phyloP scores from a whole-genome alignment of 1,284 basidiomycete genomes.

The Microbotryum silenes-acaulis region DNA sequence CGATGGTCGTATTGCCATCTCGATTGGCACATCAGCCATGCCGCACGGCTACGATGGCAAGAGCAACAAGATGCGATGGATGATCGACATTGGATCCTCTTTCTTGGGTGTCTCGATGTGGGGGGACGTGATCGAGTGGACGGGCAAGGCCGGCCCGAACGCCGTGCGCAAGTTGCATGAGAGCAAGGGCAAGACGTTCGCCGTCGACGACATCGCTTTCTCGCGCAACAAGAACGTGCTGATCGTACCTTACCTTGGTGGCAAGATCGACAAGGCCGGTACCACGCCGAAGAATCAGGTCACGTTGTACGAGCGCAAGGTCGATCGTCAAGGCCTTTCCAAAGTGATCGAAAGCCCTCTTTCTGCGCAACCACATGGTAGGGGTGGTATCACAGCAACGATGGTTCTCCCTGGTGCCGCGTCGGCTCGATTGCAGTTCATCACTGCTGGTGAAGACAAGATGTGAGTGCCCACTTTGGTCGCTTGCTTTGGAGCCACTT shows the following conservation, averaged over 20 bases:
- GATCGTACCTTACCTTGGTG: slow-evolving; percentile 18
- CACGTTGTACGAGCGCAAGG: slow-evolving; percentile 16
- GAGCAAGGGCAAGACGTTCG: slow-evolving; percentile 8
- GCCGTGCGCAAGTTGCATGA: slow-evolving; percentile 9
- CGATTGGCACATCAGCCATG: background rate
- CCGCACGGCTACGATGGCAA: slow-evolving; percentile 11
- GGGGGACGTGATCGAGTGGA: slow-evolving; percentile 25
- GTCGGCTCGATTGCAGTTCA: slow-evolving; percentile 13
- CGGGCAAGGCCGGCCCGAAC: background rate
- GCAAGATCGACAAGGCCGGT: slow-evolving; percentile 8
- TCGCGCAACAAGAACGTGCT: slow-evolving; percentile 17
- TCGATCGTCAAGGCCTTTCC: background rate
- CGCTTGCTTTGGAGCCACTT: background rate
- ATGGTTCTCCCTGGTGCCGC: slow-evolving; percentile 3
- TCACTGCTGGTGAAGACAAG: slow-evolving; percentile 26
- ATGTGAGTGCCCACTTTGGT: background rate
- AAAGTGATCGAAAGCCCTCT: slow-evolving; percentile 4
- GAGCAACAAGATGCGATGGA: slow-evolving; percentile 11
- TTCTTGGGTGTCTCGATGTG: slow-evolving; percentile 20
- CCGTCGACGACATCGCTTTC: slow-evolving; percentile 22
- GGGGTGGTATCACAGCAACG: slow-evolving; percentile 21
- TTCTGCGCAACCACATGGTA: slow-evolving; percentile 11
- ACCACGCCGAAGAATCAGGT: slow-evolving; percentile 17
- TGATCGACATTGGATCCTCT: slow-evolving; percentile 11
- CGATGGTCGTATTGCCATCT: slow-evolving; percentile 19